These are phyloP conservation scores for Trypanosoma boissoni DNA, from an alignment of 208 protist species.

Conservation along the genomic window DNA sequence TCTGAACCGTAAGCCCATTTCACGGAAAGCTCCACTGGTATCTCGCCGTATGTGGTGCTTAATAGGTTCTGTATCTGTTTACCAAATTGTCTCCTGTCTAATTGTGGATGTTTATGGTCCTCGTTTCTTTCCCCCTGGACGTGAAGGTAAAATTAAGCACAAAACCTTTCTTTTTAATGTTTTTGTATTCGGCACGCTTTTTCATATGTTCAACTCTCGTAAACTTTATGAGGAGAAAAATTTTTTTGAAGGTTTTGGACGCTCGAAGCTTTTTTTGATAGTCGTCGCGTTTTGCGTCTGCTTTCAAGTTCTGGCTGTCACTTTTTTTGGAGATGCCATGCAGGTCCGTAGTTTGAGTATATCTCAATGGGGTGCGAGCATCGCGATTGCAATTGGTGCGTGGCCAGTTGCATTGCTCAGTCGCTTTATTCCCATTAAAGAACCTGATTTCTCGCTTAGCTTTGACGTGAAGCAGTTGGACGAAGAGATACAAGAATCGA, in stretches of 20 bases:
- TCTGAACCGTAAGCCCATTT: conserved; percentile 54
- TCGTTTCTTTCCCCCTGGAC: background rate
- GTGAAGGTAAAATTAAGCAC: background rate
- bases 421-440: conserved; percentile 38
- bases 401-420: conserved; percentile 30
- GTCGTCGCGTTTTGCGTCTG: conserved; percentile 65
- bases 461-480: conserved; percentile 35
- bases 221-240: conserved; percentile 87
- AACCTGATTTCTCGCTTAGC: conserved; percentile 30
- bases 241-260: conserved; percentile 57
- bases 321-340: conserved; percentile 90
- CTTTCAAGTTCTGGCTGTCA: conserved; percentile 84
- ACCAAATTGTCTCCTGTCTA: conserved; percentile 68
- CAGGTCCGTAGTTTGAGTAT: conserved; percentile 41
- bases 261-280: conserved; percentile 63
- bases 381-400: conserved; percentile 31
- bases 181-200: conserved; percentile 89
- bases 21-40: conserved; percentile 82
- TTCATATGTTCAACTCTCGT: conserved; percentile 92
- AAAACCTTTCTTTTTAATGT: conserved; percentile 18
- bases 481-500: conserved; percentile 24
- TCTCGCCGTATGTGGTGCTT: conserved; percentile 82
- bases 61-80: conserved; percentile 52
- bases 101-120: conserved; percentile 15
- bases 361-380: conserved; percentile 47